A percentile compares a stretch with the other conserved stretches of the same genome.
Conservation (phyloP, 495 filamentous ascomycete genomes). For the Penicillium soppii region DNA sequence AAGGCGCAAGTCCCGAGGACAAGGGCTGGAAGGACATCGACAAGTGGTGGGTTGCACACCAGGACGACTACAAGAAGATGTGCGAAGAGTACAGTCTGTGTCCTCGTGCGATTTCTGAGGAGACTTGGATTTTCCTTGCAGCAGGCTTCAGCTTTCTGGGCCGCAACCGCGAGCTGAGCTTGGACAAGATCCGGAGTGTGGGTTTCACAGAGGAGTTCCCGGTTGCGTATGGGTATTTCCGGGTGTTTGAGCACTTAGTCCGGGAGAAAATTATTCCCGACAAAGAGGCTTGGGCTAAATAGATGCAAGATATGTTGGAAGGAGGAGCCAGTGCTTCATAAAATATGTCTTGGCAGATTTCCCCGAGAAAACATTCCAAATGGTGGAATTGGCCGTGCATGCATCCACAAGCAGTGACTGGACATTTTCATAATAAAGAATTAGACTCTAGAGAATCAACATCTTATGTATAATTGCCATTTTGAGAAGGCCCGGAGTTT, state of each 20-base stretch:
- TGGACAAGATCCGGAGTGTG: slow-evolving; percentile 19
- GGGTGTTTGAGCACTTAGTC: slow-evolving; percentile 9
- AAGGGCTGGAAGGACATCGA: slow-evolving; percentile 4
- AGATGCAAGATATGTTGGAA: too few relatives aligned
- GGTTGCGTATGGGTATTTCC: slow-evolving; percentile 1
- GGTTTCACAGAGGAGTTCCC: slow-evolving; percentile 19
- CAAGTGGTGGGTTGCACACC: slow-evolving; percentile 16
- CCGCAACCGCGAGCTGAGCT: slow-evolving; percentile 14
- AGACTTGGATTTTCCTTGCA: slow-evolving; percentile 18
- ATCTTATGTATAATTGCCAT: too few relatives aligned
- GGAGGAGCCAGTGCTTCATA: too few relatives aligned
- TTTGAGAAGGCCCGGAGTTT: too few relatives aligned
- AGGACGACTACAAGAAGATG: slow-evolving; percentile 12
- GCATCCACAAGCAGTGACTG: too few relatives aligned
- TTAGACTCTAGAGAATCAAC: too few relatives aligned
- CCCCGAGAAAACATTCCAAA: too few relatives aligned
- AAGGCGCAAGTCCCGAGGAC: slow-evolving; percentile 16
- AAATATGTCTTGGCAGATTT: too few relatives aligned
- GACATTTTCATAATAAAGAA: too few relatives aligned
- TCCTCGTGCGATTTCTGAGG: slow-evolving; percentile 8
- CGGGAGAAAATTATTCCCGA: slow-evolving; percentile 4
- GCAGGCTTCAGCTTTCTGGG: slow-evolving; percentile 9
- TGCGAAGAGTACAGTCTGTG: slow-evolving; percentile 10
- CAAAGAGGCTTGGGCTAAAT: neutral
- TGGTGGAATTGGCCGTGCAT: too few relatives aligned